Base-by-base conservation (phyloP, 306 rosid genomes). In the Alnus rubra region DNA sequence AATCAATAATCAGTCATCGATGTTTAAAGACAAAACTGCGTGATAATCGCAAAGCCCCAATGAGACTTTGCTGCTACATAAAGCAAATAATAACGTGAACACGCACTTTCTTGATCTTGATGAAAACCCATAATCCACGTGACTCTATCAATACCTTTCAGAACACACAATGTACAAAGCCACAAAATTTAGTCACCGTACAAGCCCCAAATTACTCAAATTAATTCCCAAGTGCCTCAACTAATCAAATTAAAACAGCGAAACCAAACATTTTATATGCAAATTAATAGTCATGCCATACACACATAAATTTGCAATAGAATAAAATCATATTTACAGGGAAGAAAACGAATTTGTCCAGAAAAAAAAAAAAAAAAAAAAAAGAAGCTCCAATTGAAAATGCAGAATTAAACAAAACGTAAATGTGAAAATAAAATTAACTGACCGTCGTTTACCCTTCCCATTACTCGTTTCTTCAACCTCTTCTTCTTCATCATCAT, bases 361-460 rank as follows among this genome's bases (percentile, higher is more conserved):
- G 0, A 60, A 18, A 23, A 23, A 23, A 23, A n/a, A 13, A 15
- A 1, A 60, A 18, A 23, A 23, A 23, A 23, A n/a, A 13, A 15
- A 52, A 52, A 14, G 3, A 28, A 59, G 65, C 14, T 33, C 19
- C 72, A n/a, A 68, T 3, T 16, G 51, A 30, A 42, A 42, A 16
- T n/a, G 28, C 35, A 9, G 74, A 16, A 69, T 56, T 13, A 28
- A 30, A 49, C 75, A 64, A 69, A 76, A 73, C 35, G 35, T 69
- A 76, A 76, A 72, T 18, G 7, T 63, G 15, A 7, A 4, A 82
- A 58, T 2, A 13, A 74, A 55, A 73, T 4, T 52, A 49, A 84
- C 92, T 84, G 82, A 92, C 97, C 94, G 56, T 68, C 28, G 70
- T 85, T 88, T 85, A 65, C 81, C 79, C 90, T 85, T 84, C 67